Base-by-base conservation (phyloP, 2,329 filamentous ascomycete species). In the Coniochaeta hoffmannii region DNA sequence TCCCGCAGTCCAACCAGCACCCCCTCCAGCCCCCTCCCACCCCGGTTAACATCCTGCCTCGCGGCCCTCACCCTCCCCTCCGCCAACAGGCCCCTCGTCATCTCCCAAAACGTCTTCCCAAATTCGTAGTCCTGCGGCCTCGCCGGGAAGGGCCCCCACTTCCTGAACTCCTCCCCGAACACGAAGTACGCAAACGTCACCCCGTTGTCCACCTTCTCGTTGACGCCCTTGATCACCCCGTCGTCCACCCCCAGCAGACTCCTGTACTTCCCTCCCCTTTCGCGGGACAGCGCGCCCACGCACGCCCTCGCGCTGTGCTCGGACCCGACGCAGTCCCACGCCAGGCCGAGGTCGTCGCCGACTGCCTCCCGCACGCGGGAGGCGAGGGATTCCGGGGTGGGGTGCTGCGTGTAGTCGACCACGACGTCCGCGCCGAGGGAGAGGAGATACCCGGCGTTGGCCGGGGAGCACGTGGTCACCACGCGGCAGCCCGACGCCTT, bases 331-430 rank as follows among this genome's bases (percentile, higher is more conserved):
- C 70, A 73, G 62, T 76, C 73, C 62, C 70, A 71, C 11, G 67
- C 71, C 7, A 64, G 56, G 2, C 54, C 53, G 7, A 72, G 60
- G 12, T 60, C 57, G 31, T 62, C 56, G 32, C 57, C 54, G 26
- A 62, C 65, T 36, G 62, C 54, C n/a, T 60, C 54, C 6, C 55
- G 59, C 38, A 71, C 66, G 1, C 62, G 56, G 0, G 24, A 55
- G 3, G 57, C 61, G 17, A 58, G 61, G 3, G 55, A 5, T 2
- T 51, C 60, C 1, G 59, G 56, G 11, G 63, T 56, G 17, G 62
- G 64, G 65, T 81, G 78, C 67, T 82, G 75, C 56, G 79, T 65
- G 65, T 81, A 78, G 67, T 82, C 76, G 56, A 80, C 75, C 26
- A 68, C 70, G 4, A 64, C 63, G 24, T 73, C 72, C 6, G 77